phyloP scores from a whole-genome alignment of 257 asterid genomes.

The Nicotiana paniculata region DNA sequence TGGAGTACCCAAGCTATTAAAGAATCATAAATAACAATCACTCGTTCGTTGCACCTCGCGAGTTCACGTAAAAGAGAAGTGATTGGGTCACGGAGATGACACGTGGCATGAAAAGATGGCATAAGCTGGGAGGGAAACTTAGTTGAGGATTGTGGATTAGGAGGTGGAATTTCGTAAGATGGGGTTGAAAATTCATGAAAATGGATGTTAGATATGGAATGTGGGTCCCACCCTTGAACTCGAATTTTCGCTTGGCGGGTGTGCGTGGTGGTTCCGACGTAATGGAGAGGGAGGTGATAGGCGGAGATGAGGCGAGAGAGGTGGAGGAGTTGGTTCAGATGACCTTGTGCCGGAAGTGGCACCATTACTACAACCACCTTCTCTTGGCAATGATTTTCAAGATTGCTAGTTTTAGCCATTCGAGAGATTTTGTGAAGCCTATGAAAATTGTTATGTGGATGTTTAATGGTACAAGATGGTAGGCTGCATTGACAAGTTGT shows the following conservation, averaged over 20 bases:
- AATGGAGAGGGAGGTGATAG: constrained; percentile 8
- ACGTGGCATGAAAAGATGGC: constrained; percentile 17
- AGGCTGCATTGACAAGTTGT: background rate
- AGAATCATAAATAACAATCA: constrained; percentile 26
- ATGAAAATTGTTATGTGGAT: background rate
- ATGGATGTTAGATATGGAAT: background rate
- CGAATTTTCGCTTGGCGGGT: constrained; percentile 14
- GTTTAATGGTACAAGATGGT: background rate
- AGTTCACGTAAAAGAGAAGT: constrained; percentile 2
- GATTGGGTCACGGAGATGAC: constrained; percentile 22
- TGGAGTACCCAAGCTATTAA: constrained; percentile 22
- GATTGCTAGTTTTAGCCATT: background rate
- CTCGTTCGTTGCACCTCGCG: background rate
- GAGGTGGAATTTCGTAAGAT: constrained; percentile 5
- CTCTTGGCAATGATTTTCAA: background rate
- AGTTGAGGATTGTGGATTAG: constrained; percentile 12
- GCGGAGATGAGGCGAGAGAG: constrained; percentile 15
- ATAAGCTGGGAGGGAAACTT: constrained; percentile 19
- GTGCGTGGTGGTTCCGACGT: constrained; percentile 5
- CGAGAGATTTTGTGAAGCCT: background rate
- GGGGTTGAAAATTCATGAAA: constrained; percentile 17
- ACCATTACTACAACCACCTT: constrained; percentile 11
- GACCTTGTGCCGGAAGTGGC: constrained; percentile 24
- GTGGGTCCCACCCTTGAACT: constrained; percentile 8
- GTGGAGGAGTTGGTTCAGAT: constrained; percentile 21